A percentile compares a stretch with the other conserved stretches of the same genome.
phyloP scores from a whole-genome alignment of 2,329 filamentous ascomycete species.

The Davidsoniella virescens region DNA sequence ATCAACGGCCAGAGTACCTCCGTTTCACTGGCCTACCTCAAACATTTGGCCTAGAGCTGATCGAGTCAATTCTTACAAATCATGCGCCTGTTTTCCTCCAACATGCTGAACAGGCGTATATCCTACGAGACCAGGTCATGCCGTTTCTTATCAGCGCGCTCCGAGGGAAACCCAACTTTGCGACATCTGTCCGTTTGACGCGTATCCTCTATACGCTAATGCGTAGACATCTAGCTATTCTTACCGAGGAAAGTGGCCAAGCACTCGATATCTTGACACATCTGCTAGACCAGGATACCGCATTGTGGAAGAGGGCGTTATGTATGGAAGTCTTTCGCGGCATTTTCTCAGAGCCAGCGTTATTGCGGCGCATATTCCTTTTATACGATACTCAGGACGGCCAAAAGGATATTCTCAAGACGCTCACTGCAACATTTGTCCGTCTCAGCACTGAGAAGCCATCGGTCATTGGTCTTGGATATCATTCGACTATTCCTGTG shows the following conservation, averaged over 20 bases:
- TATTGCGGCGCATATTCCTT: constrained; percentile 65
- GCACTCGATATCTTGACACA: constrained; percentile 69
- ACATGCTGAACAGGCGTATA: constrained; percentile 66
- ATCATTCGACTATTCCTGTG: constrained; percentile 71
- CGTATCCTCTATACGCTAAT: constrained; percentile 72
- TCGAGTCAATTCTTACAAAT: constrained; percentile 78
- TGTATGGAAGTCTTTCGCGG: constrained; percentile 84
- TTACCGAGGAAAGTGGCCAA: constrained; percentile 68
- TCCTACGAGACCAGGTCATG: constrained; percentile 63
- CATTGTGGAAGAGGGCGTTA: constrained; percentile 71
- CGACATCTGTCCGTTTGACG: constrained; percentile 64
- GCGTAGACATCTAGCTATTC: constrained; percentile 56
- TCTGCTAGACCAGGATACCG: constrained; percentile 71
- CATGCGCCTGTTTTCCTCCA: constrained; percentile 64
- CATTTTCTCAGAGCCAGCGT: constrained; percentile 63
- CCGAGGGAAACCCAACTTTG: constrained; percentile 63
- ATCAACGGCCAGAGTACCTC: constrained; percentile 67
- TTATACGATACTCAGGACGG: constrained; percentile 61
- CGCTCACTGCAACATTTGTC: constrained; percentile 79
- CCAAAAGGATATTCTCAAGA: constrained; percentile 61
- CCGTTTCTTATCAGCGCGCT: constrained; percentile 66
- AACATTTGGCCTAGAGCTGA: constrained; percentile 75
- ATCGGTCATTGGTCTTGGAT: constrained; percentile 68
- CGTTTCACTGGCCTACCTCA: constrained; percentile 62
- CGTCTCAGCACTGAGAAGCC: constrained; percentile 84